Evolutionary conservation across 345 rosid species (phyloP).

Genomic region (Gossypium bickii): DNA sequence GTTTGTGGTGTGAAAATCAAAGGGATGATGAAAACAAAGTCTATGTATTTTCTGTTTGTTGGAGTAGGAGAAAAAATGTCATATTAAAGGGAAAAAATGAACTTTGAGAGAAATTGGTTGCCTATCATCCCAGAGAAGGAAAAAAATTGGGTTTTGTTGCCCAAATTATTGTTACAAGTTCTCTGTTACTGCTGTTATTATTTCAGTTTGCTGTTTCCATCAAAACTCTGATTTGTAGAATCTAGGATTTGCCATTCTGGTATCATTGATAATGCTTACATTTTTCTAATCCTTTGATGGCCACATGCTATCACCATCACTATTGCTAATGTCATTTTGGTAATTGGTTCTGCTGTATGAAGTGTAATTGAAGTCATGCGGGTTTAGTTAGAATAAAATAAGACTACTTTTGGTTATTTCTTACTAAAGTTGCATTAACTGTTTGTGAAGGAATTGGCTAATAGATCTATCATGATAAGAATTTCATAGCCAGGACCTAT

Average conservation of each 20-base stretch:
- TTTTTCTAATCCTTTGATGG: background rate
- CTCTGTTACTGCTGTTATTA: too few relatives aligned
- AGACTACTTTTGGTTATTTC: background rate
- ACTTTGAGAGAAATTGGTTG: background rate
- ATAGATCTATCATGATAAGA: background rate
- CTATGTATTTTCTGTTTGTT: constrained; percentile 4
- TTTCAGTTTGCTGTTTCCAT: background rate
- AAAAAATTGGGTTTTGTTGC: too few relatives aligned
- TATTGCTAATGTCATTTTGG: background rate
- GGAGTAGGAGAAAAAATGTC: background rate
- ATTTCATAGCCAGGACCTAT: background rate
- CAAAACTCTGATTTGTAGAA: background rate
- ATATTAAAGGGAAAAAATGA: background rate
- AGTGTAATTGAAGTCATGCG: background rate
- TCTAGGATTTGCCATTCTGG: background rate
- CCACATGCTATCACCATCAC: background rate
- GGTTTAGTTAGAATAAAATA: too few relatives aligned
- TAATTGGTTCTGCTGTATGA: background rate
- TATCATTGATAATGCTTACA: background rate
- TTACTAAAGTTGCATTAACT: background rate
- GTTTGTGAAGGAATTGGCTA: background rate
- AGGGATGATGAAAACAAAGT: background rate
- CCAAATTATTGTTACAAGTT: too few relatives aligned
- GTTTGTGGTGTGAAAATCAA: background rate
- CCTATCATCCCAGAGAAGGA: background rate